These are phyloP conservation scores for Austroboletus novae-zelandiae DNA, from an alignment of 1,284 basidiomycete species.

Conservation along the genomic window DNA sequence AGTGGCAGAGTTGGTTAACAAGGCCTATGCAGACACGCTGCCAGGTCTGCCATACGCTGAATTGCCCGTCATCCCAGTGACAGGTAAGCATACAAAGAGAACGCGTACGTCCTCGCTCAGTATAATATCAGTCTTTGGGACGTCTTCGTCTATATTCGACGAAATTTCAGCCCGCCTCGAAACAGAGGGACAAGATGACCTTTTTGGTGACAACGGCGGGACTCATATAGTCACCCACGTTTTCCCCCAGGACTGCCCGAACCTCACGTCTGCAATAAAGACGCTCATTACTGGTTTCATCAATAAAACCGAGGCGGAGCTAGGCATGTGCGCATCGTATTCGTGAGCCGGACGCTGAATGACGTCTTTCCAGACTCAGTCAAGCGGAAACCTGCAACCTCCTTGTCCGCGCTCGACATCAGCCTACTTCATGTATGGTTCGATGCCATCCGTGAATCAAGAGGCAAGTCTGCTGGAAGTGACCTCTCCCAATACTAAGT, in stretches of 20 bases:
- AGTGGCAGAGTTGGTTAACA: slow-evolving; percentile 40
- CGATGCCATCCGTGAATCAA: slow-evolving; percentile 35
- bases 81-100: slow-evolving; percentile 38
- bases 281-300: slow-evolving; percentile 54
- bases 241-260: slow-evolving; percentile 56
- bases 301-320: slow-evolving; percentile 31
- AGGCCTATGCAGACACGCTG: slow-evolving; percentile 39
- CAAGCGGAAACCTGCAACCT: slow-evolving; percentile 46
- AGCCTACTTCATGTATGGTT: slow-evolving; percentile 59
- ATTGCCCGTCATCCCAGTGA: slow-evolving; percentile 53
- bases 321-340: slow-evolving; percentile 26
- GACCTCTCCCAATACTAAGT: slow-evolving; percentile 3
- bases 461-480: slow-evolving; percentile 29
- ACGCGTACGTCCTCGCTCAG: slow-evolving; percentile 10
- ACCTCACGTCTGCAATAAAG: slow-evolving; percentile 53
- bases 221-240: slow-evolving; percentile 46
- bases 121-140: slow-evolving; percentile 28
- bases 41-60: slow-evolving; percentile 52
- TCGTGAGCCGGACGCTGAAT: slow-evolving; percentile 8
- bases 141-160: slow-evolving; percentile 41
- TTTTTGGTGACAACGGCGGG: slow-evolving; percentile 29
- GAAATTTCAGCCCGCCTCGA: slow-evolving; percentile 42
- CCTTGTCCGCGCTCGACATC: slow-evolving; percentile 62
- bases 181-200: slow-evolving; percentile 20
- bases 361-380: slow-evolving; percentile 15